Conservation (phyloP, 78 protist species). For the Polysphondylium violaceum region DNA sequence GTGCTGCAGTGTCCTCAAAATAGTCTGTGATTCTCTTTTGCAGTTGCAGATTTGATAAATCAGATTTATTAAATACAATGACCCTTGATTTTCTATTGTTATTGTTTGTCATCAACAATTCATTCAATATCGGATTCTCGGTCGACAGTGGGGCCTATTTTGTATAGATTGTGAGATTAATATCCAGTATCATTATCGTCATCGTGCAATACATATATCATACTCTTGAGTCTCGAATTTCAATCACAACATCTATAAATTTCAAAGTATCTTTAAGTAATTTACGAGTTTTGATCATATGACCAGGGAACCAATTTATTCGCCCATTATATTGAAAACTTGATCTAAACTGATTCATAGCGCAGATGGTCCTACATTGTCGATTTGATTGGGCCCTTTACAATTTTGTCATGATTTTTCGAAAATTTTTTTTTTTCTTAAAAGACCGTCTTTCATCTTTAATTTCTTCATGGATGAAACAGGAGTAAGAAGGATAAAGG, state of each 20-base stretch:
- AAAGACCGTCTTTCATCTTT: no score
- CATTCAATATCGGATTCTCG: slow-evolving; percentile 40
- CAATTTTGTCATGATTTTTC: no score
- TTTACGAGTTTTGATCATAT: slow-evolving; percentile 68
- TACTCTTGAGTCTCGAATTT: slow-evolving; percentile 71
- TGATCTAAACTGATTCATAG: slow-evolving; percentile 17
- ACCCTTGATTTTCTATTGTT: slow-evolving; percentile 15
- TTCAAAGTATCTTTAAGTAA: slow-evolving; percentile 27
- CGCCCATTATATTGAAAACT: slow-evolving; percentile 27
- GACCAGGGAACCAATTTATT: slow-evolving; percentile 85
- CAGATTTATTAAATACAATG: slow-evolving; percentile 69
- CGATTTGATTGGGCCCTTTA: no score
- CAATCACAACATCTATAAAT: slow-evolving; percentile 66
- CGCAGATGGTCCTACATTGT: no score
- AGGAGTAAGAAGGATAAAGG: no score
- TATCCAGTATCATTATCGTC: background rate
- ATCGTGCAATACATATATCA: background rate
- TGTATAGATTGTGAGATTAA: background rate
- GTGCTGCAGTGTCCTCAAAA: background rate
- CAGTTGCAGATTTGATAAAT: slow-evolving; percentile 55
- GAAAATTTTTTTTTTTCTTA: no score
- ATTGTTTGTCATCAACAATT: slow-evolving; percentile 1
- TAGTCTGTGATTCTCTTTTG: background rate
- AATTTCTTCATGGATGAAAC: no score
- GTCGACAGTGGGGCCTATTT: slow-evolving; percentile 63